Evolutionary conservation across 1,139 yeast genomes (phyloP).

Genomic region (Yamadazyma sp.): DNA sequence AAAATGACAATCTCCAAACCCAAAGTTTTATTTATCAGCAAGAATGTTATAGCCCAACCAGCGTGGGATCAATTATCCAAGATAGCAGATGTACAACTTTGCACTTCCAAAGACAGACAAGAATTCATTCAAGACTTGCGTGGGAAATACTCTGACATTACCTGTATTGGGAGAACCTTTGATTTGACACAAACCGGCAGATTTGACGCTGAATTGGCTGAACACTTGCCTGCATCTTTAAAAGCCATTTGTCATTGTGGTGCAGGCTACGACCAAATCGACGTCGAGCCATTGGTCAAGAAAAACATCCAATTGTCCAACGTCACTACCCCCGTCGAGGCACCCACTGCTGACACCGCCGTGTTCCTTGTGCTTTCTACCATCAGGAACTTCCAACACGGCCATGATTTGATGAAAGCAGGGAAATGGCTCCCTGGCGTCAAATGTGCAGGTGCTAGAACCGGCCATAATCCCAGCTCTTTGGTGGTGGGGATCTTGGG

Average conservation of each 20-base stretch:
- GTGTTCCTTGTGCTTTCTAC: slow-evolving; percentile 65
- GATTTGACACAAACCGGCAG: slow-evolving; percentile 58
- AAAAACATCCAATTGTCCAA: slow-evolving; percentile 66
- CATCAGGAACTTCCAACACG: slow-evolving; percentile 59
- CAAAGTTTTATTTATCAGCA: slow-evolving; percentile 61
- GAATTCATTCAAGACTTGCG: slow-evolving; percentile 53
- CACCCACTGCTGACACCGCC: slow-evolving; percentile 82
- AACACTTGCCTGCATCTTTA: slow-evolving; percentile 58
- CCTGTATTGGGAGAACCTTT: slow-evolving; percentile 54
- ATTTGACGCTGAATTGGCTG: slow-evolving; percentile 71
- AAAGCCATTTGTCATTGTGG: slow-evolving; percentile 76
- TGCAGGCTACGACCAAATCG: slow-evolving; percentile 92
- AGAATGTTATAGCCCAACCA: slow-evolving; percentile 46
- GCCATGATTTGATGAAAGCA: slow-evolving; percentile 43
- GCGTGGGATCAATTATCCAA: slow-evolving; percentile 53
- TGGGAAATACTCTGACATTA: slow-evolving; percentile 47
- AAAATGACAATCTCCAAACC: slow-evolving; percentile 31
- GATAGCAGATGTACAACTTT: slow-evolving; percentile 52
- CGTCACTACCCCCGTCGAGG: slow-evolving; percentile 71
- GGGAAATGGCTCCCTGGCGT: slow-evolving; percentile 58
- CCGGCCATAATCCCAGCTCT: slow-evolving; percentile 55
- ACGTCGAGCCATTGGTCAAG: slow-evolving; percentile 50
- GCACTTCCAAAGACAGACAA: slow-evolving; percentile 44
- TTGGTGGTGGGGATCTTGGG: slow-evolving; percentile 68
- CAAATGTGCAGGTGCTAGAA: slow-evolving; percentile 26